Evolutionary conservation across 106 monocot genomes (phyloP), one percentile per base, ranked within the genome.

Genomic region (Agapanthus africanus): DNA sequence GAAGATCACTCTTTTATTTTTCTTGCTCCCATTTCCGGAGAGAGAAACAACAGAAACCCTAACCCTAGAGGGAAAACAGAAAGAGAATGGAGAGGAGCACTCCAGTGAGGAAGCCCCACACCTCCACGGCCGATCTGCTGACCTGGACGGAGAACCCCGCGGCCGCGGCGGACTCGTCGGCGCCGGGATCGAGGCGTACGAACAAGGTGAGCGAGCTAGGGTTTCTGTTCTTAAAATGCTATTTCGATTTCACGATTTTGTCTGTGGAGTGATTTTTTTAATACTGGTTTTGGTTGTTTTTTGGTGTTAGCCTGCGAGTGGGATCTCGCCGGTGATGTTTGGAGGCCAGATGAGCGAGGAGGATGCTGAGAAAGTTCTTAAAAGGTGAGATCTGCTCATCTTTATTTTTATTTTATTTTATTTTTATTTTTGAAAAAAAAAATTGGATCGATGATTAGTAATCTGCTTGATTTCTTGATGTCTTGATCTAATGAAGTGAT

Each of bases 81-180:
- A 34, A 68, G 39, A 21, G 40, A 50, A 79, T 82, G 82, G 86
- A 86, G 78, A 73, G 70, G 66, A 81, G 70, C 42, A 76, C 74
- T 38, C 87, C 83, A 60, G 73, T 78, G 63, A 81, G 81, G 70
- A 88, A 81, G 66, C 68, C 80, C 28, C 74, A 75, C 71, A 73
- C 76, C 23, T 74, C 73, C 14, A 84, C 88, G 41, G 78, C 84
- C 40, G 88, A 88, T 71, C 81, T 88, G 79, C 79, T 88, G 27
- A 79, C 76, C 0, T 88, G 88, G 88, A 19, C 69, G 63, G 88
- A 88, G 47, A 75, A 47, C 4, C 78, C 84, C 33, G 75, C 65
- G 49, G 52, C 63, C 56, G 76, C 81, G 84, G 84, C 52, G 33
- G 40, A 5, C 9, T 36, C 40, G 11, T 10, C 66, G 11, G 23